These are phyloP conservation scores for Yarrowia divulgata DNA, from an alignment of 805 yeast genomes.

Conservation along the genomic window DNA sequence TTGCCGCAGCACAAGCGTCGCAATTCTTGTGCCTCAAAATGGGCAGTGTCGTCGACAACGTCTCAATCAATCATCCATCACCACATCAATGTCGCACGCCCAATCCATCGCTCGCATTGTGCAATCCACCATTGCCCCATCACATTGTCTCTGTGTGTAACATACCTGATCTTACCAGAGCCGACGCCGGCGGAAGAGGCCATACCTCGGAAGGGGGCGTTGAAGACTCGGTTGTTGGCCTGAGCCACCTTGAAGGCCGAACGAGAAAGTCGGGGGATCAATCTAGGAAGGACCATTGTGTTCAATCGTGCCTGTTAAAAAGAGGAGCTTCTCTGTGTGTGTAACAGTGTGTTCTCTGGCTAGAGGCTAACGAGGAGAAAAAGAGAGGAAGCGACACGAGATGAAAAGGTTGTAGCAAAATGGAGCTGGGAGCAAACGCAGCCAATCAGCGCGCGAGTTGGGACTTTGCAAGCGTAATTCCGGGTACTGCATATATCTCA, in stretches of 20 bases:
- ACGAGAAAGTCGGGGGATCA: constrained; percentile 63
- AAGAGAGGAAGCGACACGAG: constrained; percentile 36
- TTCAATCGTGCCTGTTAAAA: constrained; percentile 48
- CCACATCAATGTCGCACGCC: not conserved
- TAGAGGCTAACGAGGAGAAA: constrained; percentile 39
- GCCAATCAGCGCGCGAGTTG: constrained; percentile 30
- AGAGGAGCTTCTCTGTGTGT: constrained; percentile 40
- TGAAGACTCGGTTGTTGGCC: constrained; percentile 73
- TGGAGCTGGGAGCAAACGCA: constrained; percentile 40
- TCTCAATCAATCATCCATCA: not conserved
- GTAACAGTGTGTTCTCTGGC: constrained; percentile 40
- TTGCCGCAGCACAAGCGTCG: constrained; percentile 8
- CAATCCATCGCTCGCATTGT: not conserved
- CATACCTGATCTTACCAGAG: constrained; percentile 88
- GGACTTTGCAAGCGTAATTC: constrained; percentile 21
- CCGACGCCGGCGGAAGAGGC: constrained; percentile 73
- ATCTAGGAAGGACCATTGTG: constrained; percentile 67
- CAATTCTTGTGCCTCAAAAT: constrained; percentile 5
- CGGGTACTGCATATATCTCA: not conserved
- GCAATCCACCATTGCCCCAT: constrained; percentile 15
- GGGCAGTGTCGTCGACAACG: constrained; percentile 1
- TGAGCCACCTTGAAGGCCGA: constrained; percentile 88
- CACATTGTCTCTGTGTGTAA: constrained; percentile 46
- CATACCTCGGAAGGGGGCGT: constrained; percentile 61
- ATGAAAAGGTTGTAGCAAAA: constrained; percentile 38